Evolutionary conservation across 2,329 filamentous ascomycete genomes (phyloP), one percentile per base, ranked within the genome.

Genomic region (Geosmithia putterillii): DNA sequence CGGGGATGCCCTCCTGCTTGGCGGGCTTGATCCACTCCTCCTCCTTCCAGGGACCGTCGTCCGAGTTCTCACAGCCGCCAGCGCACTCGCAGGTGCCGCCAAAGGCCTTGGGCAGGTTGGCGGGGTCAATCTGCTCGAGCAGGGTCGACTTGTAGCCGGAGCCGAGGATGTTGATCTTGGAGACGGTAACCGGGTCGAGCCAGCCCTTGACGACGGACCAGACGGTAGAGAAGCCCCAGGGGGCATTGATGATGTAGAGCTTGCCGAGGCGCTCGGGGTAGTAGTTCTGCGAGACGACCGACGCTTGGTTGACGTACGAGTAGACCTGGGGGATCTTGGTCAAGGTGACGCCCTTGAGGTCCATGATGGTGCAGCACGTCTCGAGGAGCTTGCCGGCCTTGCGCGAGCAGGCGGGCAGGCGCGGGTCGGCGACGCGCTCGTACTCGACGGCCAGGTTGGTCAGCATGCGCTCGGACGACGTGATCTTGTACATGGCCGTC

Each of bases 291-390:
- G 86, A 94, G 67, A 98, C 86, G 61, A 71, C 81, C 28, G 87
- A 92, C 39, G 87, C 88, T 60, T 83, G 77, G 56, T 79, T 79
- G 53, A 98, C 77, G 70, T 95, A 96, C 44, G 79, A 75, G 71
- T 94, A 95, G 46, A 95, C 90, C 48, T 83, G 83, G 48, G 79
- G 75, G 38, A 86, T 81, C 66, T 84, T 92, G 60, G 73, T 74
- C 54, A 96, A 68, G 46, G 86, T 86, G 20, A 98, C 89, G 48
- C 89, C 89, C 72, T 95, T 95, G 63, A 95, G 76, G 66, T 98
- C 92, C 83, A 96, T 92, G 67, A 98, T 88, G 50, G 86, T 90
- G 80, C 92, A 96, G 72, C 87, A 95, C 20, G 92, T 98, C 73
- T 98, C 92, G 57, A 95, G 82, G 45, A 98, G 80, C 57, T 83